Conservation (phyloP, 306 rosid species). For the Cajanus cajan region DNA sequence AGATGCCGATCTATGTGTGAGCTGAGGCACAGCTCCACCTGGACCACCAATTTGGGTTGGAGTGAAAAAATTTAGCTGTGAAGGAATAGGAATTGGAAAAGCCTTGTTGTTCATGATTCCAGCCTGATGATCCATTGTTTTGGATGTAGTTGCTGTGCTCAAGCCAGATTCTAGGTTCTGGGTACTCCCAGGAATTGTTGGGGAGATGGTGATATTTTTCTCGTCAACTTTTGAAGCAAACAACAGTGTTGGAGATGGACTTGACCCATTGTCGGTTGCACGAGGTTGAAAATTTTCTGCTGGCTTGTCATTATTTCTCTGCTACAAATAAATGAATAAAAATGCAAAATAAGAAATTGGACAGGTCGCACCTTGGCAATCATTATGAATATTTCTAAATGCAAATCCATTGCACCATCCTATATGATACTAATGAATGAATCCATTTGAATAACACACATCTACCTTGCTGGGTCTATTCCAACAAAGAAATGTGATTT, state of each 20-base stretch:
- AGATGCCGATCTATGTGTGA: slow-evolving; percentile 48
- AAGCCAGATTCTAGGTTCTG: slow-evolving; percentile 61
- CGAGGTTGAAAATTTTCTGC: slow-evolving; percentile 59
- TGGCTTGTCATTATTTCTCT: slow-evolving; percentile 65
- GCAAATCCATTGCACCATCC: background rate
- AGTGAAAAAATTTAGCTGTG: slow-evolving; percentile 58
- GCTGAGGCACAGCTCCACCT: slow-evolving; percentile 49
- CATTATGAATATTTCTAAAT: slow-evolving; percentile 9
- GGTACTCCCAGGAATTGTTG: slow-evolving; percentile 50
- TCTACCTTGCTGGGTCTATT: background rate
- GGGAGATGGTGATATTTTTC: slow-evolving; percentile 50
- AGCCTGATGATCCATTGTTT: slow-evolving; percentile 53
- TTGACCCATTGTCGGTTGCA: slow-evolving; percentile 48
- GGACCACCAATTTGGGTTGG: slow-evolving; percentile 43
- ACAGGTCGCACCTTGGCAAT: background rate
- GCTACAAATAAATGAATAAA: slow-evolving; percentile 31
- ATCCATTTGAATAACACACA: background rate
- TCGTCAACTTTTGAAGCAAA: slow-evolving; percentile 63
- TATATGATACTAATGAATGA: background rate
- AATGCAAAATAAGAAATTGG: slow-evolving; percentile 12
- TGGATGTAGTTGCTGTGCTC: slow-evolving; percentile 55
- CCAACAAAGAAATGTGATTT: slow-evolving; percentile 1
- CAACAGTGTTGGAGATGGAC: slow-evolving; percentile 60
- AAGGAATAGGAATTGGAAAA: slow-evolving; percentile 50
- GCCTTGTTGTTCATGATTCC: slow-evolving; percentile 54